phyloP scores from a whole-genome alignment of 331 rosid species.

The Pyracantha coccinea region DNA sequence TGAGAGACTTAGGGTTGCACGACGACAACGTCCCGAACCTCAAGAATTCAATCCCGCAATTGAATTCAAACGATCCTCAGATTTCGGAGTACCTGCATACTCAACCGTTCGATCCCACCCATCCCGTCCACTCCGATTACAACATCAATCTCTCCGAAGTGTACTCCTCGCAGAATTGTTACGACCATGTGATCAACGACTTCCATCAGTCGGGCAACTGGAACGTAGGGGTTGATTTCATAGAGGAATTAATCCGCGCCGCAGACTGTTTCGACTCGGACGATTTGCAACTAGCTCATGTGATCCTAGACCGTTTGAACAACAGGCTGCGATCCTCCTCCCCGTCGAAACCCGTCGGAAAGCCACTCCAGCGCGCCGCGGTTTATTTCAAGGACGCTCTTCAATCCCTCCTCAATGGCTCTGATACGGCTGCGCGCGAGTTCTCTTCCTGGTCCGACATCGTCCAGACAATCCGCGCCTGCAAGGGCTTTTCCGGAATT shows the following conservation, averaged over 20 bases:
- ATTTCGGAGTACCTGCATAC: constrained; percentile 32
- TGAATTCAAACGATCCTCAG: constrained; percentile 19
- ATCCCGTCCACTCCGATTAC: constrained; percentile 31
- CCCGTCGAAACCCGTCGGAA: constrained; percentile 25
- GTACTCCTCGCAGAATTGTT: constrained; percentile 30
- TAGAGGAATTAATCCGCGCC: constrained; percentile 63
- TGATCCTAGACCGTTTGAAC: constrained; percentile 67
- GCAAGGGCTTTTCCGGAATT: constrained; percentile 61
- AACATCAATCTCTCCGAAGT: constrained; percentile 38
- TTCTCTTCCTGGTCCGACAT: constrained; percentile 57
- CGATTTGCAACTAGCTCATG: constrained; percentile 50
- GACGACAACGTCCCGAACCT: constrained; percentile 43
- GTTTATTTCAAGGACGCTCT: constrained; percentile 77
- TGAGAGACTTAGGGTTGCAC: constrained; percentile 57
- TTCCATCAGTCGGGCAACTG: neutral
- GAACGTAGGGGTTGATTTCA: constrained; percentile 26
- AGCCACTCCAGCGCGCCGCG: constrained; percentile 63
- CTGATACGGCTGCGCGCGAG: constrained; percentile 27
- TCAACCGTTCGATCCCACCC: constrained; percentile 45
- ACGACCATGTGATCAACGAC: neutral
- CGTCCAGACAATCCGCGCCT: constrained; percentile 54
- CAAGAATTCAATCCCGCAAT: constrained; percentile 3
- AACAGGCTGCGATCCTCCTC: constrained; percentile 38
- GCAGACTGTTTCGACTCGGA: constrained; percentile 76
- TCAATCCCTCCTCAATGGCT: constrained; percentile 51